phyloP scores from a whole-genome alignment of 306 rosid species.

The Citrullus mucosospermus region DNA sequence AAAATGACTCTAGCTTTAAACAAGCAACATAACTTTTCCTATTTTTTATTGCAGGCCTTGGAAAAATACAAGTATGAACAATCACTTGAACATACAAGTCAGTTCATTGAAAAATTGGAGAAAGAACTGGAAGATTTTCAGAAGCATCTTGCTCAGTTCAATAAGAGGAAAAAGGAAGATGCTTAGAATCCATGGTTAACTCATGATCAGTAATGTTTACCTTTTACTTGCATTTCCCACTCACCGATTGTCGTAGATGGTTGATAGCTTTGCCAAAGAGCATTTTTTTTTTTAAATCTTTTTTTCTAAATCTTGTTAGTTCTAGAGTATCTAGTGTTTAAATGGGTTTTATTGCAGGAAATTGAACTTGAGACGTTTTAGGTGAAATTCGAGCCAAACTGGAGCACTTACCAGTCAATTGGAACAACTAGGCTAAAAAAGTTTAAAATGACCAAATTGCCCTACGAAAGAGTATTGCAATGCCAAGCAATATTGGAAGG shows the following conservation, averaged over 20 bases:
- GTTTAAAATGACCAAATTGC: no score
- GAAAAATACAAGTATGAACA: constrained; percentile 57
- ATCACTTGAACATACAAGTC: constrained; percentile 81
- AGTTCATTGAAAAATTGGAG: constrained; percentile 77
- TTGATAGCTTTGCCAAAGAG: no score
- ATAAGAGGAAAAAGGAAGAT: constrained; percentile 26
- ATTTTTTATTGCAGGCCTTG: constrained; percentile 45
- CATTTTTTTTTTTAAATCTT: no score
- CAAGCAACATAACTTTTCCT: background rate
- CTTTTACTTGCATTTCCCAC: background rate
- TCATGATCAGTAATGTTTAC: background rate
- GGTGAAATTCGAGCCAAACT: no score
- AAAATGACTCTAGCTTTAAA: background rate
- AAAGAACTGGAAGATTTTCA: constrained; percentile 65
- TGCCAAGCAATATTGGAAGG: no score
- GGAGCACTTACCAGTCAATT: no score
- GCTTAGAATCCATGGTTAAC: constrained; percentile 1
- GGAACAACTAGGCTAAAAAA: no score
- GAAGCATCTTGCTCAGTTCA: constrained; percentile 40
- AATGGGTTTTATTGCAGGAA: no score
- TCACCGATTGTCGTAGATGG: background rate
- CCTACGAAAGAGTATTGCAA: no score
- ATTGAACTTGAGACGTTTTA: no score
- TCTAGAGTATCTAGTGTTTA: no score
- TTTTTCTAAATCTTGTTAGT: no score